Percentiles rank a stretch among this genome's conserved stretches.
phyloP scores from a whole-genome alignment of 306 rosid species.

The Gastrolobium bilobum region DNA sequence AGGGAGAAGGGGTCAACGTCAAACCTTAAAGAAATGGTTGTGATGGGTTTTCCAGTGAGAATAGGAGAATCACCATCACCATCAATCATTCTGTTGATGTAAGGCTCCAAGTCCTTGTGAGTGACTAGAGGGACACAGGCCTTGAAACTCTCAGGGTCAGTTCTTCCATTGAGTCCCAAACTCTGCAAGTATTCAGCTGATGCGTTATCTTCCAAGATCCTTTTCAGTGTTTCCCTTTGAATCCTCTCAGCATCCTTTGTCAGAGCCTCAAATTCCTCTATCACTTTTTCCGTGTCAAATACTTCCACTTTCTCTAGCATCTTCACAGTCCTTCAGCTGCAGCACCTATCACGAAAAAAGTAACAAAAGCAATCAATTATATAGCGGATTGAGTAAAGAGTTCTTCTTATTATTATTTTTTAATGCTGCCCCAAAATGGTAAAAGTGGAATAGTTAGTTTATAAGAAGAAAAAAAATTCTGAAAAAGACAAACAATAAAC shows the following conservation, averaged over 20 bases:
- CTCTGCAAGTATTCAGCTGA: constrained; percentile 79
- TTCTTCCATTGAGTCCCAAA: constrained; percentile 78
- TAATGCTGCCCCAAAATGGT: neutral
- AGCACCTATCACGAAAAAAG: constrained; percentile 9
- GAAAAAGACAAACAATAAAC: constrained; percentile 31
- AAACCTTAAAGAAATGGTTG: constrained; percentile 81
- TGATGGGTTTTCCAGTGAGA: constrained; percentile 88
- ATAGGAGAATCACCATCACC: constrained; percentile 73
- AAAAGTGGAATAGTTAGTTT: constrained; percentile 1
- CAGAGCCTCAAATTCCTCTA: constrained; percentile 78
- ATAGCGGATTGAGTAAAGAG: neutral
- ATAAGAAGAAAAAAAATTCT: constrained; percentile 4
- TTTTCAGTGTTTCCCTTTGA: constrained; percentile 75
- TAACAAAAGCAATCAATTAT: constrained; percentile 1
- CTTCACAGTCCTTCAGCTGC: constrained; percentile 48
- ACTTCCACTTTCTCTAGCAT: constrained; percentile 81
- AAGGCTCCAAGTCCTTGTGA: constrained; percentile 77
- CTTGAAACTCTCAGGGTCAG: constrained; percentile 86
- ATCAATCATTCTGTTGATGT: constrained; percentile 73
- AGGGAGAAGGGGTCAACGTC: neutral
- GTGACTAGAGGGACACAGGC: constrained; percentile 78
- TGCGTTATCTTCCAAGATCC: constrained; percentile 78
- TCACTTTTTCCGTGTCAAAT: constrained; percentile 68
- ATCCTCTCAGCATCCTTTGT: constrained; percentile 79
- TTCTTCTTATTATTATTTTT: neutral